Conservation (phyloP, 176 grass and related monocot species). For the sorghum (Sorghum bicolor) region Sorghum_bicolor_NCBIv3 NC_012874.2:68459001-68459500, state of each 20-base stretch:
- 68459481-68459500: background rate
- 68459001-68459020: background rate
- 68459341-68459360: background rate
- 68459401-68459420: background rate
- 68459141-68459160: background rate
- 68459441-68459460: background rate
- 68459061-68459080: background rate
- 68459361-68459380: background rate
- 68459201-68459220: accelerated
- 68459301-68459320: too few relatives aligned
- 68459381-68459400: background rate
- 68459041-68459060: background rate
- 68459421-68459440: background rate
- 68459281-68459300: too few relatives aligned
- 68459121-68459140: background rate
- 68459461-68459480: background rate
- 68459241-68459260: background rate
- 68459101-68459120: background rate
- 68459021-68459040: background rate
- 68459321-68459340: background rate
- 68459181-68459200: background rate
- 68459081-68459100: background rate
- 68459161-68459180: background rate
- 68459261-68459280: background rate
- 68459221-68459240: background rate